These are phyloP conservation scores for Chaetomiaceae sp. DNA, from an alignment of 2,329 filamentous ascomycete genomes.

Conservation along the genomic window DNA sequence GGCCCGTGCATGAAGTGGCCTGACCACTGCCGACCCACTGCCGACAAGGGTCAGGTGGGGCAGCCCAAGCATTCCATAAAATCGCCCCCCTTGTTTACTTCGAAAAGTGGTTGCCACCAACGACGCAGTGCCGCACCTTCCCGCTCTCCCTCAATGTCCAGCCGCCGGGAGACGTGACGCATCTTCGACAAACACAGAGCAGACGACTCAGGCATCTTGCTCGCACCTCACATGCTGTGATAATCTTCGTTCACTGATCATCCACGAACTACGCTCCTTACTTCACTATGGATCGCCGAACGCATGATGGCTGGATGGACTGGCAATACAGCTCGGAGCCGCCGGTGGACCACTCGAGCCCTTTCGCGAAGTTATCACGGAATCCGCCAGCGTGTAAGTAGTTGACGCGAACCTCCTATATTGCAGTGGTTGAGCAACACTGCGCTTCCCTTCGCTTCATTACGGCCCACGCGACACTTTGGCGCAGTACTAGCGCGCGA, in stretches of 20 bases:
- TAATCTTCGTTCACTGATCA: too few species aligned
- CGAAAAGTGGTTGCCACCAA: conserved; percentile 26
- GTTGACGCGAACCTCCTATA: background rate
- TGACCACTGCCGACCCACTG: too few species aligned
- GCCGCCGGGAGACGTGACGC: background rate
- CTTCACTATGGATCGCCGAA: conserved; percentile 49
- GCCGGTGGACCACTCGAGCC: conserved; percentile 55
- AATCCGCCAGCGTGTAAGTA: conserved; percentile 38
- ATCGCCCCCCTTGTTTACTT: conserved; percentile 24
- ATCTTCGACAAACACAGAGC: too few species aligned
- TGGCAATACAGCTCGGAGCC: conserved; percentile 57
- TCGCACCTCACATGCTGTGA: background rate
- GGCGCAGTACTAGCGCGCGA: background rate
- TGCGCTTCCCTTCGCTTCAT: background rate
- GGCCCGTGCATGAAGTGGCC: too few species aligned
- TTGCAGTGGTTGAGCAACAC: background rate
- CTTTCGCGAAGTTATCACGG: conserved; percentile 50
- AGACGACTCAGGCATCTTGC: too few species aligned
- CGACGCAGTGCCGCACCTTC: conserved; percentile 19
- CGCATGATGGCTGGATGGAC: conserved; percentile 58
- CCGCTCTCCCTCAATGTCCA: too few species aligned
- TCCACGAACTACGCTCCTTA: too few species aligned
- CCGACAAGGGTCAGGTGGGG: conserved; percentile 5
- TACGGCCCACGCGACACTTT: background rate
- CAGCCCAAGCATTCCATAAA: conserved; percentile 10